Evolutionary conservation across 257 asterid genomes (phyloP), one percentile per base, ranked within the genome.

Genomic region (Solanum gracilifrons): DNA sequence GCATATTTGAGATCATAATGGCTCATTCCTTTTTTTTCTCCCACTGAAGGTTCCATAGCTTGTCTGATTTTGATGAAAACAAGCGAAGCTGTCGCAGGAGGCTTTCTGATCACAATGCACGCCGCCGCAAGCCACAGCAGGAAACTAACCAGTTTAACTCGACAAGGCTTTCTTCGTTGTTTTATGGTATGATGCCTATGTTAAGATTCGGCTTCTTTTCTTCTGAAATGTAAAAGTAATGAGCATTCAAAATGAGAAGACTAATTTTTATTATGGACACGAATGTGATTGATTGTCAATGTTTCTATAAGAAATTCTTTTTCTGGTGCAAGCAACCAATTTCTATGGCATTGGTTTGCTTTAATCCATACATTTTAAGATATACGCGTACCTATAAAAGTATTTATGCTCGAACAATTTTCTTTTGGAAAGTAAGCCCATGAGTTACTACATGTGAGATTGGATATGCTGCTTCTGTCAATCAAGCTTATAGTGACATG

Each of bases 51-150:
- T 96, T 96, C 94, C 99, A 95, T 91, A 90, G 90, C 89, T 90
- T 95, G 91, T 86, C 94, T 10, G 98, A 95, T 36, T 96, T 96
- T 89, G 98, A 96, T 77, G 98, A 93, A 12, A 95, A 91, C 92
- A 96, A 96, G 92, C 94, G 98, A 83, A 96, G 99, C 91, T 96
- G 98, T 89, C 90, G 98, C 55, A 93, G 95, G 87, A 90, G 98
- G 88, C 98, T 96, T 73, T 92, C 95, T 87, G 98, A 96, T 92
- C 99, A 96, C 88, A 96, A 96, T 90, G 96, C 98, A 66, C 91
- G 98, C n/a, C 98, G 98, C 84, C 95, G 99, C 88, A 96, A 95
- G 92, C 97, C 98, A 33, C 95, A 91, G 82, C 96, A 91, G 90
- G 98, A 96, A 80, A 88, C 94, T 7, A 85, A 93, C 66, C 95